These are phyloP conservation scores for Fusarium fracticaudum DNA, from an alignment of 2,329 filamentous ascomycete genomes.

Conservation along the genomic window DNA sequence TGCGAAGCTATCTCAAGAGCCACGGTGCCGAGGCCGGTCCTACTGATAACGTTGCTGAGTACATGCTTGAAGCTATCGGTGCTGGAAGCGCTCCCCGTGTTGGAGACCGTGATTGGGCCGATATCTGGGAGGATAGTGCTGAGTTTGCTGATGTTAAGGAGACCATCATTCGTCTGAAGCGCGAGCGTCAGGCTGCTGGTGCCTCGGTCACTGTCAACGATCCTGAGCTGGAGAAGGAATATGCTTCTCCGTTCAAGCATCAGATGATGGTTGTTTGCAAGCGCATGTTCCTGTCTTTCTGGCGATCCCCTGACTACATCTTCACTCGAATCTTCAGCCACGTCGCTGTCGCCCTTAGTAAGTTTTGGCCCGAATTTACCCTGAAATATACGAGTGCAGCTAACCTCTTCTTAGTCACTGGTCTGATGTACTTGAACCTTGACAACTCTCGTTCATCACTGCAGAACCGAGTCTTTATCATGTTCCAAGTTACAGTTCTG, in stretches of 20 bases:
- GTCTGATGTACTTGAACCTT: slow-evolving; percentile 81
- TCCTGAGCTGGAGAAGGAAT: slow-evolving; percentile 74
- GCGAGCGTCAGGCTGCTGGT: slow-evolving; percentile 58
- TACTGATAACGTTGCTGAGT: slow-evolving; percentile 73
- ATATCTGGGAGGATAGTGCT: slow-evolving; percentile 79
- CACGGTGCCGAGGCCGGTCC: slow-evolving; percentile 68
- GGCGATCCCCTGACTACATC: slow-evolving; percentile 87
- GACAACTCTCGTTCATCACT: slow-evolving; percentile 79
- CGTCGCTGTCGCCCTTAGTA: slow-evolving; percentile 73
- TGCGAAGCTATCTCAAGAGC: slow-evolving; percentile 71
- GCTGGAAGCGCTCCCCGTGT: slow-evolving; percentile 78
- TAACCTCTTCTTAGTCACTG: slow-evolving; percentile 61
- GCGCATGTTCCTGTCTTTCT: slow-evolving; percentile 82
- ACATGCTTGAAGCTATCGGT: slow-evolving; percentile 87
- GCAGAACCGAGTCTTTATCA: slow-evolving; percentile 88
- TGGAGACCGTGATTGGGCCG: slow-evolving; percentile 80
- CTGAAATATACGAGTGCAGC: background rate
- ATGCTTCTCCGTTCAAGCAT: slow-evolving; percentile 80
- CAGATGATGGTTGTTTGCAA: slow-evolving; percentile 80
- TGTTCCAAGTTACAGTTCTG: slow-evolving; percentile 89
- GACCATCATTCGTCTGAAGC: slow-evolving; percentile 73
- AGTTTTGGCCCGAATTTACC: background rate
- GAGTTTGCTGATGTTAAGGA: slow-evolving; percentile 75
- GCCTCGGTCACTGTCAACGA: slow-evolving; percentile 59
- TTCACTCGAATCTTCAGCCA: slow-evolving; percentile 91